A percentile compares a stretch with the other conserved stretches of the same genome.
Evolutionary conservation across 2,329 filamentous ascomycete species (phyloP).

Genomic region (Pyricularia grisea): DNA sequence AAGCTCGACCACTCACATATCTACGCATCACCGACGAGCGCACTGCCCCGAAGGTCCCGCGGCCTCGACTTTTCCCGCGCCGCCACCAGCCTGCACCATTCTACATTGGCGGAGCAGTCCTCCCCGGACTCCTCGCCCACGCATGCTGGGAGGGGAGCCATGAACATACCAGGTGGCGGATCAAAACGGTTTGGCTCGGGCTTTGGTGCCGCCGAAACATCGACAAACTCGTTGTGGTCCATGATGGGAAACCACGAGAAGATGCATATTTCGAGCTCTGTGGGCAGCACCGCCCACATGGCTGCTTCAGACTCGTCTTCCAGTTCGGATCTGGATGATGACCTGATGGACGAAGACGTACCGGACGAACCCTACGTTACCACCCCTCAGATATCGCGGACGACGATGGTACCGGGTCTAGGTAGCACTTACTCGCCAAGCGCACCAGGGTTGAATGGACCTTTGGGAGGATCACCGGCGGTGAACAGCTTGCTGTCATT

Average conservation of each 20-base stretch:
- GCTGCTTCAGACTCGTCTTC: constrained; percentile 71
- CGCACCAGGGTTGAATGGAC: not conserved
- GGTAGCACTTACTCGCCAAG: constrained; percentile 40
- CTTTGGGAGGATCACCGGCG: constrained; percentile 57
- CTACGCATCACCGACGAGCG: constrained; percentile 79
- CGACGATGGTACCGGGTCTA: constrained; percentile 36
- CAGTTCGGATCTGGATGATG: constrained; percentile 60
- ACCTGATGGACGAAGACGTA: constrained; percentile 63
- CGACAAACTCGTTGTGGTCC: constrained; percentile 58
- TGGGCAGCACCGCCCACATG: constrained; percentile 59
- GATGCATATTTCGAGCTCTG: constrained; percentile 66
- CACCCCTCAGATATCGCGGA: constrained; percentile 69
- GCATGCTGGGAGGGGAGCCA: constrained; percentile 57
- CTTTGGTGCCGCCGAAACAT: constrained; percentile 47
- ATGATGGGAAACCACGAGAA: constrained; percentile 61
- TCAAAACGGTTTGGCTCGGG: not conserved
- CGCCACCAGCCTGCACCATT: constrained; percentile 91
- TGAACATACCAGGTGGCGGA: constrained; percentile 45
- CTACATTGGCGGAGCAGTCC: constrained; percentile 78
- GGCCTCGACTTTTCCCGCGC: constrained; percentile 90
- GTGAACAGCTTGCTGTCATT: constrained; percentile 75
- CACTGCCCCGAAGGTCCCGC: constrained; percentile 78
- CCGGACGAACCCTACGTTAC: constrained; percentile 73
- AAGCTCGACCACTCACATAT: constrained; percentile 77
- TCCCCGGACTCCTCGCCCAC: constrained; percentile 88